Evolutionary conservation across 2,329 filamentous ascomycete species (phyloP), one percentile per base, ranked within the genome.

Genomic region (Sporothrix dimorphospora): DNA sequence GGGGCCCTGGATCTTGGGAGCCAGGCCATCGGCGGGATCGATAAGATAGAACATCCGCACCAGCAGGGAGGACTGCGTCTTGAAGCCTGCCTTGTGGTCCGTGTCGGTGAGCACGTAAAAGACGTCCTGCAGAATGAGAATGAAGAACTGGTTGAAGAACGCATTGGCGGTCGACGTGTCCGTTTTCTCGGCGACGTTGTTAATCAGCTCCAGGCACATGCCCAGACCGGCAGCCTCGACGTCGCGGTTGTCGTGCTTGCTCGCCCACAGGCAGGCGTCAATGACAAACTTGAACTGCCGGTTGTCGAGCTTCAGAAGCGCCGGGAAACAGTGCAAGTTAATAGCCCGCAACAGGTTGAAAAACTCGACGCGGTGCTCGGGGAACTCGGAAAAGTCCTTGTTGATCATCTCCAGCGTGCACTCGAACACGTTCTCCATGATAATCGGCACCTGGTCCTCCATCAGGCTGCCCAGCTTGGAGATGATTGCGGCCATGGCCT

Each of bases 381-480:
- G 96, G 81, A 97, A 99, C 80, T 99, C 96, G 63, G 97, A 98
- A 82, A 99, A 99, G 82, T 99, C 96, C 84, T 99, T 99, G 89
- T 98, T 99, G 84, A 99, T 99, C 96, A 99, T 99, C 78, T 97
- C 94, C 72, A 99, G 86, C 3, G 96, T 99, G 85, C 95, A 98
- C 82, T 98, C 95, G 78, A 99, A 99, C 34, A 99, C 94, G 76
- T 95, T 97, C 81, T 98, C 94, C 93, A 99, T 97, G 79, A 99
- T 98, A 66, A 91, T 91, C 11, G 96, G 94, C 57, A 99, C 94
- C 82, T 98, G 96, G 80, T 98, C 96, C 81, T 98, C 96, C 97
- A 99, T 99, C 79, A 98, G 86, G 76, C 89, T 89, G 83, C 95
- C 94, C 79, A 99, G 89, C 84, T 97, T 98, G 77, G 93, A 93